These are phyloP conservation scores for Marsdenia floribunda DNA, from an alignment of 257 asterid species.

Conservation along the genomic window DNA sequence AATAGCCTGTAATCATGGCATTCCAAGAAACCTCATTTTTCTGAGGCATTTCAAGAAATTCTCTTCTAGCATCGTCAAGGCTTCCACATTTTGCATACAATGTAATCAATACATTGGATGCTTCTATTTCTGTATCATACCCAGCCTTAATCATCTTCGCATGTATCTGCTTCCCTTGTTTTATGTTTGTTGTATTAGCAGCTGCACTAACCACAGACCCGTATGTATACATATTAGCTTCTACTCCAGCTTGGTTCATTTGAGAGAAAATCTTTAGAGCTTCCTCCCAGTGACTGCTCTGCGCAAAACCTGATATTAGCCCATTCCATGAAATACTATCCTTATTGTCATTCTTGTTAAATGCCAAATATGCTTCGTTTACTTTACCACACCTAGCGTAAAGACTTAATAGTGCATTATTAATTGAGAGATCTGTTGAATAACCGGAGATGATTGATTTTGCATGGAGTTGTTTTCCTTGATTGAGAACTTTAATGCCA, in stretches of 20 bases:
- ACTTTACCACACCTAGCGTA: slow-evolving; percentile 79
- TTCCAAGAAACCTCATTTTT: slow-evolving; percentile 83
- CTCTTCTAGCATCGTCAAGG: slow-evolving; percentile 54
- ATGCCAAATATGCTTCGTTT: slow-evolving; percentile 48
- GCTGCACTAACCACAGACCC: slow-evolving; percentile 84
- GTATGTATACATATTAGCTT: slow-evolving; percentile 70
- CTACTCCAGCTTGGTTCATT: slow-evolving; percentile 62
- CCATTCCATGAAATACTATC: slow-evolving; percentile 76
- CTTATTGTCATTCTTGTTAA: slow-evolving; percentile 45
- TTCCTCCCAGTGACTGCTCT: slow-evolving; percentile 70
- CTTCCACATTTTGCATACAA: slow-evolving; percentile 81
- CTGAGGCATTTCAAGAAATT: slow-evolving; percentile 53
- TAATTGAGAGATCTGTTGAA: slow-evolving; percentile 61
- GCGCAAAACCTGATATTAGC: slow-evolving; percentile 83
- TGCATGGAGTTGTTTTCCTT: slow-evolving; percentile 73
- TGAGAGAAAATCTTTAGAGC: slow-evolving; percentile 54
- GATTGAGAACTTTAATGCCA: slow-evolving; percentile 66
- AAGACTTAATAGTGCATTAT: slow-evolving; percentile 67
- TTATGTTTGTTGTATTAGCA: slow-evolving; percentile 60
- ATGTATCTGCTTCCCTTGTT: slow-evolving; percentile 68
- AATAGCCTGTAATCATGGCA: slow-evolving; percentile 81
- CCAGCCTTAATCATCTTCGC: slow-evolving; percentile 58
- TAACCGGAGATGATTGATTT: slow-evolving; percentile 62
- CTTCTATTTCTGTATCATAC: slow-evolving; percentile 51
- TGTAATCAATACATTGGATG: slow-evolving; percentile 70